Conservation (phyloP, 2,329 filamentous ascomycete species). For the Aspergillus spinulosporus region DNA sequence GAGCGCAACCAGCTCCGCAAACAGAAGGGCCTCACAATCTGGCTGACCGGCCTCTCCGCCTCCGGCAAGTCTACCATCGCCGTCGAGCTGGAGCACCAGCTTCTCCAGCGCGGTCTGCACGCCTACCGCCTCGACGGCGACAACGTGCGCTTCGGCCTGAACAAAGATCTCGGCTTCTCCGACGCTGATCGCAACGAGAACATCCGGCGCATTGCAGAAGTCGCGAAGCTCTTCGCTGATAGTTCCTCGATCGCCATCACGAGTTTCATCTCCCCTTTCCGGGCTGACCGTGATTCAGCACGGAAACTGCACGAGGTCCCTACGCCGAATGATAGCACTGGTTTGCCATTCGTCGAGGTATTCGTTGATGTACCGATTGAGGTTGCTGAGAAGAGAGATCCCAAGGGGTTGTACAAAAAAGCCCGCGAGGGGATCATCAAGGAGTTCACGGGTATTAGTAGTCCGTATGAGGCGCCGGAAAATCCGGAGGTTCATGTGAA, state of each 20-base stretch:
- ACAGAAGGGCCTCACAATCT: constrained; percentile 91
- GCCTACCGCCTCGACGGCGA: constrained; percentile 96
- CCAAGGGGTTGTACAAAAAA: constrained; percentile 98
- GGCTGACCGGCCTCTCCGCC: constrained; percentile 95
- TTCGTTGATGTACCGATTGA: constrained; percentile 88
- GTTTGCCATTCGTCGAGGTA: constrained; percentile 89
- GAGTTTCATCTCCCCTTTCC: constrained; percentile 95
- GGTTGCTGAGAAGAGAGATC: constrained; percentile 91
- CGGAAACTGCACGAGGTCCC: constrained; percentile 73
- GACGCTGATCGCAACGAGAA: constrained; percentile 96
- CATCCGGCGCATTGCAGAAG: constrained; percentile 93
- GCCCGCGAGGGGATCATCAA: constrained; percentile 90
- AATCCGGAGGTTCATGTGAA: constrained; percentile 84
- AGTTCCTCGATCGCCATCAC: constrained; percentile 83
- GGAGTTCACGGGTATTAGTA: constrained; percentile 93
- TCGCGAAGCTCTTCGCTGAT: constrained; percentile 96
- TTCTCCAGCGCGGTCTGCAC: constrained; percentile 73
- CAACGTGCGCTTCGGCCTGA: constrained; percentile 96
- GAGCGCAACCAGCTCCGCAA: constrained; percentile 57
- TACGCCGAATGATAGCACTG: constrained; percentile 56
- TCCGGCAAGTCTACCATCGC: constrained; percentile 97
- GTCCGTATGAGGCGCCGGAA: constrained; percentile 88
- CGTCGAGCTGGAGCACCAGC: constrained; percentile 93
- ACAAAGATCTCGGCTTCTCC: constrained; percentile 94
- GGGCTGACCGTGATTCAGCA: constrained; percentile 78